These are phyloP conservation scores for Tylopilus plumbeoviolaceoides DNA, from an alignment of 768 basidiomycete species.

Conservation along the genomic window DNA sequence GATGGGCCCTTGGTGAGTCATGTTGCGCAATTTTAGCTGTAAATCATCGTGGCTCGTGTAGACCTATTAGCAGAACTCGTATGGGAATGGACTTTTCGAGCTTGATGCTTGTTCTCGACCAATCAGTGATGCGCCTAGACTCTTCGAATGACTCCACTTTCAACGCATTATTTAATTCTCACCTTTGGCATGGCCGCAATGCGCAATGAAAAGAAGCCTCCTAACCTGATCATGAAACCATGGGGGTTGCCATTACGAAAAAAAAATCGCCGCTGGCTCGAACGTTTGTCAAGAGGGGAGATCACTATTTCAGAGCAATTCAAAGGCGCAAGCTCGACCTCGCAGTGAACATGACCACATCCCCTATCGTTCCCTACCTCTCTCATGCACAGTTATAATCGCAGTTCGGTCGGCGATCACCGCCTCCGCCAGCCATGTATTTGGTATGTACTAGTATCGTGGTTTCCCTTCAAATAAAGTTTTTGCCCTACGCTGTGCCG, in stretches of 20 bases:
- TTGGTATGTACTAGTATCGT: background rate
- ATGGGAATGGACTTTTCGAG: background rate
- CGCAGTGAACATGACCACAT: background rate
- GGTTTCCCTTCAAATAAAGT: background rate
- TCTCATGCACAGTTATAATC: background rate
- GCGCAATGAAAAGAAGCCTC: background rate
- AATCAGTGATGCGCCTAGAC: background rate
- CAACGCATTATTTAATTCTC: too few relatives aligned
- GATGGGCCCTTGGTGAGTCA: background rate
- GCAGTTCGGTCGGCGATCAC: constrained; percentile 4
- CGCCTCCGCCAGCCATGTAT: background rate
- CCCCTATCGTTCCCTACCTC: background rate
- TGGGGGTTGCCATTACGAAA: background rate
- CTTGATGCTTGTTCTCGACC: background rate
- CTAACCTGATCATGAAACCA: background rate
- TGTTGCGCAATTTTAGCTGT: background rate
- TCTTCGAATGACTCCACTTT: background rate
- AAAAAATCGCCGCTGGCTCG: background rate
- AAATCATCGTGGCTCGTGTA: background rate
- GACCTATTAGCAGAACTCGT: background rate
- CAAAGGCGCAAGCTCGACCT: background rate
- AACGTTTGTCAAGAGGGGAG: background rate
- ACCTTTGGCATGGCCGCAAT: background rate
- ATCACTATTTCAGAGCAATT: too few relatives aligned
- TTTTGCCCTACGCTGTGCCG: background rate